Percentiles rank a stretch among this genome's conserved stretches.
These are phyloP conservation scores for Trichosporon coremiiforme DNA, from an alignment of 1,284 basidiomycete genomes.

Conservation along the genomic window DNA sequence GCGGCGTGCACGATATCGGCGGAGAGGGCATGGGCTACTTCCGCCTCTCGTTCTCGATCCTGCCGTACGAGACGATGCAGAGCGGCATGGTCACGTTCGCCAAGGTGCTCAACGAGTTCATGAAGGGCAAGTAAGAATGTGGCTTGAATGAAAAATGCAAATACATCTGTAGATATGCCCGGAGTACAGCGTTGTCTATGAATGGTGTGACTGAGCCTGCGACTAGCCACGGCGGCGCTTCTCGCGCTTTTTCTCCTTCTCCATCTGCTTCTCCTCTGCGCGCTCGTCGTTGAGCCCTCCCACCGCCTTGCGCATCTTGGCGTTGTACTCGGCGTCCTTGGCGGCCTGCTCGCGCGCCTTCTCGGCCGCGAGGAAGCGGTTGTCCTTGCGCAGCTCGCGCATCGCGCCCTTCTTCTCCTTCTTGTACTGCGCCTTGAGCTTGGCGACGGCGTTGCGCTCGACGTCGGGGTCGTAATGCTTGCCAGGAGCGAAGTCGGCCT, in stretches of 20 bases:
- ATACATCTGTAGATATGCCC: constrained; percentile 11
- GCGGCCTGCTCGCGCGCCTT: constrained; percentile 79
- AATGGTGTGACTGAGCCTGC: background rate
- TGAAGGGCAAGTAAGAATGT: constrained; percentile 20
- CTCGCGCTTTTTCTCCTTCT: constrained; percentile 70
- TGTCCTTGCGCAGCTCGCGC: constrained; percentile 92
- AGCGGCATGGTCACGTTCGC: constrained; percentile 46
- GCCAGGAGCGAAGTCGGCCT: constrained; percentile 68
- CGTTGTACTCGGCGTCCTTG: constrained; percentile 76
- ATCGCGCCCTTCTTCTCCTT: constrained; percentile 97
- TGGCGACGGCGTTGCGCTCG: constrained; percentile 82
- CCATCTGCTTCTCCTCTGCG: constrained; percentile 91
- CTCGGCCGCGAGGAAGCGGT: constrained; percentile 85
- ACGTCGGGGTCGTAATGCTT: constrained; percentile 89
- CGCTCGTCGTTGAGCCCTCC: constrained; percentile 84
- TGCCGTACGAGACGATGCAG: constrained; percentile 50
- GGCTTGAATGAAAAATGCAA: constrained; percentile 6
- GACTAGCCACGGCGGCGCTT: constrained; percentile 62
- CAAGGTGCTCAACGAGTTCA: constrained; percentile 51
- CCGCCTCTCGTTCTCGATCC: constrained; percentile 53
- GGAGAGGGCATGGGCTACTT: constrained; percentile 54
- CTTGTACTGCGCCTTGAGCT: constrained; percentile 86
- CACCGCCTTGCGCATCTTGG: constrained; percentile 79
- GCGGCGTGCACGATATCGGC: constrained; percentile 50
- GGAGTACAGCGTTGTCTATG: constrained; percentile 9